Percentiles rank a stretch among this genome's conserved stretches.
phyloP scores from a whole-genome alignment of 139 green algal species.

The Ulvella scutata region DNA sequence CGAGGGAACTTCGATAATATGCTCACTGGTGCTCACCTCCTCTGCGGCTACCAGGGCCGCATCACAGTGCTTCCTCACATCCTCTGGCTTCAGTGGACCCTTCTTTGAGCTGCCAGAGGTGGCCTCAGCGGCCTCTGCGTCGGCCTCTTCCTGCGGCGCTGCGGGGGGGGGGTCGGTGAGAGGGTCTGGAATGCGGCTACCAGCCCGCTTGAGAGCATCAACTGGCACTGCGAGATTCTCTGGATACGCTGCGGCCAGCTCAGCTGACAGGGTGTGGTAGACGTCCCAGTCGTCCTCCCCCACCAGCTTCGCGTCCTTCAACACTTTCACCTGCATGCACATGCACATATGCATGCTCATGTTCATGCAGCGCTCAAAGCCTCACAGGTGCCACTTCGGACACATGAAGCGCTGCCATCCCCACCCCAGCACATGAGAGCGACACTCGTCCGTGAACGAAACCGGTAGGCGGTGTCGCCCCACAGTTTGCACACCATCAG shows the following conservation, averaged over 20 bases:
- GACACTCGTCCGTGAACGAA: no score
- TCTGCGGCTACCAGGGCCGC: neutral
- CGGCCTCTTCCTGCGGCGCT: neutral
- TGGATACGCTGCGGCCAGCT: slow-evolving; percentile 27
- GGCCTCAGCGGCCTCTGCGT: neutral
- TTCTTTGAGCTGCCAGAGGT: neutral
- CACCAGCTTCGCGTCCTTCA: slow-evolving; percentile 19
- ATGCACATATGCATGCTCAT: neutral
- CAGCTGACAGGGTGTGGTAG: slow-evolving; percentile 10
- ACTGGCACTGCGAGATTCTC: slow-evolving; percentile 49
- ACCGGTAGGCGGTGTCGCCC: no score
- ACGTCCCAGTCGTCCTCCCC: slow-evolving; percentile 7
- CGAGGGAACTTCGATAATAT: no score
- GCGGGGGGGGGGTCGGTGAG: neutral
- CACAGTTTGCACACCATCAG: no score
- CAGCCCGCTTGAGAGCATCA: slow-evolving; percentile 36
- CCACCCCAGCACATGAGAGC: no score
- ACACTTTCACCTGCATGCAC: neutral
- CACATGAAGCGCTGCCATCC: no score
- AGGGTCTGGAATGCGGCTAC: neutral
- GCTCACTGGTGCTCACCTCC: no score
- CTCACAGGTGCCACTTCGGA: no score
- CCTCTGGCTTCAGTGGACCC: neutral
- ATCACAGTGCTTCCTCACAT: neutral
- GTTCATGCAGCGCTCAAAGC: no score